Evolutionary conservation across 768 basidiomycete genomes (phyloP).

Genomic region (Dioszegia aurantiaca): DNA sequence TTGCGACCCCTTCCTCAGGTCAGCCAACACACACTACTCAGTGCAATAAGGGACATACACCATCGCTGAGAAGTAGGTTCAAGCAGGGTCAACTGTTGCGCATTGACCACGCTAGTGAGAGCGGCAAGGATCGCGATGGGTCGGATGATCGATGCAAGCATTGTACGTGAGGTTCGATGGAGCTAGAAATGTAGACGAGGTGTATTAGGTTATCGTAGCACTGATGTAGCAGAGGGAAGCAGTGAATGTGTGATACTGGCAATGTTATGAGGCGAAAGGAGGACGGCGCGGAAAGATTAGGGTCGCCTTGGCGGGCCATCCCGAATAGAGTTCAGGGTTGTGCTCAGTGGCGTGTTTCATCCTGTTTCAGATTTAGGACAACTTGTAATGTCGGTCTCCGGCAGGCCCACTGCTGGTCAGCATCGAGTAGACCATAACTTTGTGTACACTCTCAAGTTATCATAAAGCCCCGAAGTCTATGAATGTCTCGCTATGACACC

Average conservation of each 20-base stretch:
- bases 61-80: constrained; percentile 30
- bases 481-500: too few species aligned
- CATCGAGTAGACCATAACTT: too few species aligned
- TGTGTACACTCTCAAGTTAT: too few species aligned
- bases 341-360: neutral
- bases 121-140: constrained; percentile 4
- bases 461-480: too few species aligned
- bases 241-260: too few species aligned
- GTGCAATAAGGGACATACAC: constrained; percentile 23
- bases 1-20: constrained; percentile 32
- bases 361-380: neutral
- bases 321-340: neutral
- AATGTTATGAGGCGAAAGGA: too few species aligned
- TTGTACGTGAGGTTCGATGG: neutral
- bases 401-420: too few species aligned
- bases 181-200: neutral
- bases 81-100: constrained; percentile 18
- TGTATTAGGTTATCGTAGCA: too few species aligned
- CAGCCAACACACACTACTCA: neutral
- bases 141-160: neutral
- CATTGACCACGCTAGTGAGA: neutral
- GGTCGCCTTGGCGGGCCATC: too few species aligned
- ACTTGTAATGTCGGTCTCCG: too few species aligned
- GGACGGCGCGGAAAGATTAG: too few species aligned
- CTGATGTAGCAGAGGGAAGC: too few species aligned